Evolutionary conservation across 2,329 filamentous ascomycete species (phyloP).

Genomic region (Penicillium sp.): DNA sequence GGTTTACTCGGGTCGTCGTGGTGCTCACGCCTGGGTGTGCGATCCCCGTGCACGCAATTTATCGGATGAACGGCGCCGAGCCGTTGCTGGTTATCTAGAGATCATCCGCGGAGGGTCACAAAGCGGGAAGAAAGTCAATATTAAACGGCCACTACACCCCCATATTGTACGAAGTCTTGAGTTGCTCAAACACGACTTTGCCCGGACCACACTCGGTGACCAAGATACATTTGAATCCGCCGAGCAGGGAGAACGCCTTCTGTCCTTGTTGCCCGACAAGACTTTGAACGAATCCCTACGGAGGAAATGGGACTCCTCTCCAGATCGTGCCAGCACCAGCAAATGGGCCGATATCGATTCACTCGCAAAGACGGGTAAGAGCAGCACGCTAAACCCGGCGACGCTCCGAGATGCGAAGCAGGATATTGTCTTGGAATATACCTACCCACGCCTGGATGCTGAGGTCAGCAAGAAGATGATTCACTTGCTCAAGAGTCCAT

Average conservation of each 20-base stretch:
- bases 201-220: slow-evolving; percentile 71
- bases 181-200: slow-evolving; percentile 79
- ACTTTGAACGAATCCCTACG: slow-evolving; percentile 72
- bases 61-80: slow-evolving; percentile 79
- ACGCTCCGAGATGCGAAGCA: slow-evolving; percentile 86
- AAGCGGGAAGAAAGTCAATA: slow-evolving; percentile 80
- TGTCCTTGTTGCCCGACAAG: slow-evolving; percentile 80
- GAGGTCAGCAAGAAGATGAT: slow-evolving; percentile 98
- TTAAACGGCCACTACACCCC: slow-evolving; percentile 81
- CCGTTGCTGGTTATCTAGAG: slow-evolving; percentile 86
- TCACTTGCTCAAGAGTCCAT: slow-evolving; percentile 95
- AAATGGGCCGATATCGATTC: slow-evolving; percentile 96
- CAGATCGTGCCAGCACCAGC: slow-evolving; percentile 68
- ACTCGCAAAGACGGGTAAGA: slow-evolving; percentile 72
- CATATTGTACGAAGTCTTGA: slow-evolving; percentile 84
- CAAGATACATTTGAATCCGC: slow-evolving; percentile 80
- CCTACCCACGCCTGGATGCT: slow-evolving; percentile 93
- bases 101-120: slow-evolving; percentile 83
- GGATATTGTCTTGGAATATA: slow-evolving; percentile 95
- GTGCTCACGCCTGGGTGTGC: slow-evolving; percentile 97
- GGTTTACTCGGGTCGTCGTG: slow-evolving; percentile 96
- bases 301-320: slow-evolving; percentile 86
- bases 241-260: slow-evolving; percentile 71
- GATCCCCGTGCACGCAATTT: slow-evolving; percentile 80
- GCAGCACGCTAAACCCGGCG: slow-evolving; percentile 67